Base-by-base conservation (phyloP, 768 basidiomycete genomes). In the Ramaria rubella region DNA sequence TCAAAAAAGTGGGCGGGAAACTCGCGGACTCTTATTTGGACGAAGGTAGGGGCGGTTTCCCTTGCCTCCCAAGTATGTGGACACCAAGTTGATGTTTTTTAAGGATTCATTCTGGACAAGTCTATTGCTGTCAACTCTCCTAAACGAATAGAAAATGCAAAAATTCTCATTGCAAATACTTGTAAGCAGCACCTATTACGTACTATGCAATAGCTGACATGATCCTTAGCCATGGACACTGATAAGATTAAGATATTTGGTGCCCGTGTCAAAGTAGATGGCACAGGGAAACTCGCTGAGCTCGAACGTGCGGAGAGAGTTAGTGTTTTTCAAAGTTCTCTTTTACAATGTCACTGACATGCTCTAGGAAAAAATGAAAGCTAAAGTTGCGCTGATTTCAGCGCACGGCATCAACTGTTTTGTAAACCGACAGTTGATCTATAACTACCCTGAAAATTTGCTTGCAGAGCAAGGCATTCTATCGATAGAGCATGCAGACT, bases 171-270 rank as follows among this genome's bases (percentile, higher is more conserved):
- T 59, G 93, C 95, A 51, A 98, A 98, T 65, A 99, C 96, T n/a
- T 90, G 94, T 94, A 65, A 62, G 90, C 72, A 9, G 44, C 46
- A 19, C 44, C 17, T 53, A 53, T 12, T 19, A 14, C 40, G 23
- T 19, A 8, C n/a, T 4, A 42, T 42, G 7, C 40, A 19, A 12
- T 23, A 46, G 26, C 50, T 33, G 19, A 24, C 52, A 52, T 42
- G n/a, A 31, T 24, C 11, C 40, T 11, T 61, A 94, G 94, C 96
- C 3, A 98, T 98, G 96, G 96, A 99, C 73, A 99, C 96, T 26
- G 96, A 99, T 74, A 99, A 99, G 72, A 96, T 98, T 77, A 99
- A 99, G 74, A 87, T 99, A 59, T 99, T 99, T 60, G 96, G 96
- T 42, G 95, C 96, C 0, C 81, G 93, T 34, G 85, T 98, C 60